A percentile compares a stretch with the other conserved stretches of the same genome.
Evolutionary conservation across 1,284 basidiomycete genomes (phyloP).

Genomic region (Rhodotorula sp.): DNA sequence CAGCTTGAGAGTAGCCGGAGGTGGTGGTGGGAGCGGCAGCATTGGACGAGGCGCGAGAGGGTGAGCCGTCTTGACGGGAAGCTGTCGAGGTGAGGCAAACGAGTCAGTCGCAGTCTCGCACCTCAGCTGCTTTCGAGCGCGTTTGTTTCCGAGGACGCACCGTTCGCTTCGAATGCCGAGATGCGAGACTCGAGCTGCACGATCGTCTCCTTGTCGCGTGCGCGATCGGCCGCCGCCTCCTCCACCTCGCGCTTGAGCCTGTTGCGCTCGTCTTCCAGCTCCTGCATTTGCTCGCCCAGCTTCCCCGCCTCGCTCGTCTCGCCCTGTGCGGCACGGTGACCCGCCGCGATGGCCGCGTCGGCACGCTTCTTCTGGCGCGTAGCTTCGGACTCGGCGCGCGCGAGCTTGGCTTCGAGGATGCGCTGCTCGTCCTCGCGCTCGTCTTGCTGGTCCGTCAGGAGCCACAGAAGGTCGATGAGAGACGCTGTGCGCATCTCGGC

Average conservation of each 20-base stretch:
- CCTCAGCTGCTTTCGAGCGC: too few species aligned
- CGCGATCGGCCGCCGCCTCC: not conserved
- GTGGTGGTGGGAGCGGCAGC: not conserved
- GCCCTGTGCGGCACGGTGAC: not conserved
- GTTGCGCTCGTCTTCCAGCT: not conserved
- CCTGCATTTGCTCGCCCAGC: not conserved
- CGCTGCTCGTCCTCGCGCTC: not conserved
- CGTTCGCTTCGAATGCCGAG: constrained; percentile 3
- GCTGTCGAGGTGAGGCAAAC: not conserved
- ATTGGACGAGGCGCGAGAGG: not conserved
- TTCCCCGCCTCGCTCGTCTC: not conserved
- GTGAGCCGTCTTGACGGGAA: not conserved
- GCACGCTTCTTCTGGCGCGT: not conserved
- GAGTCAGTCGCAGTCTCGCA: too few species aligned
- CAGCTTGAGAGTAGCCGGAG: not conserved
- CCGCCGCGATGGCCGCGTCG: not conserved
- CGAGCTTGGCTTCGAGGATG: not conserved
- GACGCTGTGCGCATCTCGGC: not conserved
- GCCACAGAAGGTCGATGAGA: constrained; percentile 8
- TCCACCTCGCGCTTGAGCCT: not conserved
- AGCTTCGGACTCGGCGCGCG: not conserved
- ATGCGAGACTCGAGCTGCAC: not conserved
- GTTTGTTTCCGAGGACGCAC: not conserved
- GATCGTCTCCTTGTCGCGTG: not conserved
- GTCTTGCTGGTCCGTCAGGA: not conserved